Conservation (phyloP, 2,329 filamentous ascomycete genomes). For the Biscogniauxia mediterranea region DNA sequence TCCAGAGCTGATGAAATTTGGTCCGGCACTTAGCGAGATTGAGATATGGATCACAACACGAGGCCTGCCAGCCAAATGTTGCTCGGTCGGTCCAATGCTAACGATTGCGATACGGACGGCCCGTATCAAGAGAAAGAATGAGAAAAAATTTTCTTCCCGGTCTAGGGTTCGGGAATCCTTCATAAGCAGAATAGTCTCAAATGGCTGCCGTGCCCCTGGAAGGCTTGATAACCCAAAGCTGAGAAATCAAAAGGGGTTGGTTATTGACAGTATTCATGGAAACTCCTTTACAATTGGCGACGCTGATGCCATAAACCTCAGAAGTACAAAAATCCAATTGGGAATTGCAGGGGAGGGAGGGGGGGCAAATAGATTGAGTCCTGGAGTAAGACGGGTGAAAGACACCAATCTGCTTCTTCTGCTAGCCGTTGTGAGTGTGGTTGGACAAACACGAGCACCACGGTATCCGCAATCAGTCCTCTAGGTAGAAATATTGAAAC, state of each 20-base stretch:
- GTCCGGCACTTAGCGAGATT: conserved; percentile 24
- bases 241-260: background rate
- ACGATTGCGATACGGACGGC: conserved; percentile 21
- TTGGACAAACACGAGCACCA: background rate
- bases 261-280: background rate
- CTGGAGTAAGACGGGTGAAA: background rate
- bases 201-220: background rate
- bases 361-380: background rate
- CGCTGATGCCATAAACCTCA: background rate
- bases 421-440: background rate
- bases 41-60: conserved; percentile 14
- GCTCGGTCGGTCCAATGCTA: conserved; percentile 12
- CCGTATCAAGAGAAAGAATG: conserved; percentile 17
- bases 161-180: conserved; percentile 3
- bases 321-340: background rate
- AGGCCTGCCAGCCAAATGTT: conserved; percentile 1
- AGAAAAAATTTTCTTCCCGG: conserved; percentile 11
- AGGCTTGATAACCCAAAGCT: background rate
- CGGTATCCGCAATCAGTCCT: no score
- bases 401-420: background rate
- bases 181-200: conserved; percentile 15
- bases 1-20: conserved; percentile 14
- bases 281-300: background rate
- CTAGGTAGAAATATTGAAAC: background rate
- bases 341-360: background rate